Evolutionary conservation across 176 grass and related monocot species (phyloP).

Genomic region (Cenchrus americanus): DNA sequence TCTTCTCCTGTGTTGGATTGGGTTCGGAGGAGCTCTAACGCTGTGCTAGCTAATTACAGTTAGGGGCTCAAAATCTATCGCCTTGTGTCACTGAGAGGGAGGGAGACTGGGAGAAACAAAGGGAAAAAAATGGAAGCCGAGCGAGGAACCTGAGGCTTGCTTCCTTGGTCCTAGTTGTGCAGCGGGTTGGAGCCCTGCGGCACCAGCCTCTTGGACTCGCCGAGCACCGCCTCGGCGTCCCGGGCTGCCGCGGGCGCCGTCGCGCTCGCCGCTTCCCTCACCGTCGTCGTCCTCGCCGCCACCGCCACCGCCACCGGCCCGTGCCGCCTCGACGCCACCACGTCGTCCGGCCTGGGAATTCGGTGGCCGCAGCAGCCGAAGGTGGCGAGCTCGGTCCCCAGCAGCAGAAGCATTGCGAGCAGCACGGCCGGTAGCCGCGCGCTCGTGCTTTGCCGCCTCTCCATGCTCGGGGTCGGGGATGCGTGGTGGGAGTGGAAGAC

Average conservation of each 20-base stretch:
- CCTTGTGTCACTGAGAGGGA: constrained; percentile 15
- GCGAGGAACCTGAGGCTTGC: constrained; percentile 31
- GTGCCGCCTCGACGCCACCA: constrained; percentile 31
- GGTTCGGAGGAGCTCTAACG: neutral
- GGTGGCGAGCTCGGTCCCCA: constrained; percentile 54
- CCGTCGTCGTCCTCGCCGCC: neutral
- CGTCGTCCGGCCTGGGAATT: constrained; percentile 41
- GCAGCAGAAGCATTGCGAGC: constrained; percentile 47
- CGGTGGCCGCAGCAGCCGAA: constrained; percentile 51
- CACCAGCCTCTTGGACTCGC: constrained; percentile 79
- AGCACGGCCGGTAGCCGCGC: constrained; percentile 35
- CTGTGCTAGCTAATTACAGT: constrained; percentile 51
- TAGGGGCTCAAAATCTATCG: constrained; percentile 6
- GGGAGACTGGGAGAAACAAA: neutral
- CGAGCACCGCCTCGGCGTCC: constrained; percentile 39
- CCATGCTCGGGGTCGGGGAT: constrained; percentile 31
- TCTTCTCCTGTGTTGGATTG: constrained; percentile 4
- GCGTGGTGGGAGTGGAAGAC: no score
- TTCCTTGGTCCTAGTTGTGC: constrained; percentile 68
- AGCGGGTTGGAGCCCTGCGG: constrained; percentile 91
- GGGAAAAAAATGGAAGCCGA: constrained; percentile 14
- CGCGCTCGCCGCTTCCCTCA: neutral
- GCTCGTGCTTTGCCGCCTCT: constrained; percentile 30
- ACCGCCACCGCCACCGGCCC: neutral
- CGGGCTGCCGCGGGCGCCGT: neutral